Percentiles rank a stretch among this genome's conserved stretches.
These are phyloP conservation scores for Quercus agrifolia DNA, from an alignment of 306 rosid genomes.

Conservation along the genomic window DNA sequence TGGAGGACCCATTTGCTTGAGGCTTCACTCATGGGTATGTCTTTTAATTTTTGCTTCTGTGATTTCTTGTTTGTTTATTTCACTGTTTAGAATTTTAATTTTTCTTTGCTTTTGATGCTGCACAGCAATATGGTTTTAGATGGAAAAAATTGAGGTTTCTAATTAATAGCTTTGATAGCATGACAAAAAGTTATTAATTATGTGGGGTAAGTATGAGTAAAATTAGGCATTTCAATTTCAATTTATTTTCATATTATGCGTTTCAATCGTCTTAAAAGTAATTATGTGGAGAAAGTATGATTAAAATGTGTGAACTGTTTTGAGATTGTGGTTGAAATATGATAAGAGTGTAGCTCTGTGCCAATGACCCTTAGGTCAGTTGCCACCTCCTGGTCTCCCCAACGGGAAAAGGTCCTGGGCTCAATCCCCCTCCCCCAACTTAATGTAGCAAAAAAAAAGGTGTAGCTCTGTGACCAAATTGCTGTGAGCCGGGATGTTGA, in stretches of 20 bases:
- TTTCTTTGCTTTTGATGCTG: not conserved
- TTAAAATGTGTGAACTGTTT: not conserved
- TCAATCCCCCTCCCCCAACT: too few species aligned
- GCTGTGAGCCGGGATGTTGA: not conserved
- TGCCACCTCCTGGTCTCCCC: too few species aligned
- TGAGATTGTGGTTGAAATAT: not conserved
- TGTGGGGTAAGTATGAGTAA: too few species aligned
- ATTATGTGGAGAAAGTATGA: not conserved
- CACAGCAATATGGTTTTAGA: not conserved
- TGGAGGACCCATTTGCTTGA: slow-evolving; percentile 98
- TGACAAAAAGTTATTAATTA: not conserved
- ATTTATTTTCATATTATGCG: not conserved
- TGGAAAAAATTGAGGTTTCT: not conserved
- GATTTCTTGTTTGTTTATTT: not conserved
- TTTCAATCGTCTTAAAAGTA: not conserved
- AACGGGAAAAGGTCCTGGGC: too few species aligned
- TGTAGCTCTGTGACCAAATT: not conserved
- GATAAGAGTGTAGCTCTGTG: not conserved
- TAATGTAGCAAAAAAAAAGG: too few species aligned
- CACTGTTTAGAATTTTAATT: not conserved
- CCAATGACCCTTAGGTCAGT: too few species aligned
- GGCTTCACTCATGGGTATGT: slow-evolving; percentile 82
- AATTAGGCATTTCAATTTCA: not conserved
- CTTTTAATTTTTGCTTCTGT: slow-evolving; percentile 5
- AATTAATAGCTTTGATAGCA: not conserved